Conservation (phyloP, 805 yeast species). For the Cyberlindnera mycetangii region DNA sequence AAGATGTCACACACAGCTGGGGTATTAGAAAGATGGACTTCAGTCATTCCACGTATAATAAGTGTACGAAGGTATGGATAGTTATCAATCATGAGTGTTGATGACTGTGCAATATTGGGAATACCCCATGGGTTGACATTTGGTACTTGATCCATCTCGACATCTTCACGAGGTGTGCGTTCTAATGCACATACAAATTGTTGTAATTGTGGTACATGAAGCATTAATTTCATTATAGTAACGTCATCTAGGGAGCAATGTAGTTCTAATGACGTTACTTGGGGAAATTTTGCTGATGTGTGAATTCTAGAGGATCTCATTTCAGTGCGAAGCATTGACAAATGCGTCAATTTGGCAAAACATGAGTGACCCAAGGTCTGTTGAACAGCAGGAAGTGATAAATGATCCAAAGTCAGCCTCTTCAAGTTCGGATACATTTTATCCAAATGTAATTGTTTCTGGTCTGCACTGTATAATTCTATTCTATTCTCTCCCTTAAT, state of each 20-base stretch:
- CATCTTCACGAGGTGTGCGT: not conserved
- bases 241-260: not conserved
- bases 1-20: constrained; percentile 6
- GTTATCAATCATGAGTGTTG: not conserved
- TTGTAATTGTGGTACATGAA: constrained; percentile 4
- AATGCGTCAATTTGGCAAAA: not conserved
- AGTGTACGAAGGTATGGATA: constrained; percentile 1
- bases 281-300: constrained; percentile 3
- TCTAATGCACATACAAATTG: constrained; percentile 4
- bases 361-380: not conserved
- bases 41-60: constrained; percentile 6
- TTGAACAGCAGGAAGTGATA: not conserved
- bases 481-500: not conserved
- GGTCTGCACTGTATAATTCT: not conserved
- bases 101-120: not conserved
- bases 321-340: constrained; percentile 5
- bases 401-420: constrained; percentile 5
- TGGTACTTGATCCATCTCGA: not conserved
- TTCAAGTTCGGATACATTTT: constrained; percentile 5
- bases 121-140: constrained; percentile 5
- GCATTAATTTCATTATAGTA: not conserved
- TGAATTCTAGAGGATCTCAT: not conserved
- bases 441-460: not conserved
- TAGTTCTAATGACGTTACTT: constrained; percentile 1
- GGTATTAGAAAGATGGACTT: constrained; percentile 1